These are phyloP conservation scores for Hura crepitans DNA, from an alignment of 441 rosid species.

Conservation along the genomic window DNA sequence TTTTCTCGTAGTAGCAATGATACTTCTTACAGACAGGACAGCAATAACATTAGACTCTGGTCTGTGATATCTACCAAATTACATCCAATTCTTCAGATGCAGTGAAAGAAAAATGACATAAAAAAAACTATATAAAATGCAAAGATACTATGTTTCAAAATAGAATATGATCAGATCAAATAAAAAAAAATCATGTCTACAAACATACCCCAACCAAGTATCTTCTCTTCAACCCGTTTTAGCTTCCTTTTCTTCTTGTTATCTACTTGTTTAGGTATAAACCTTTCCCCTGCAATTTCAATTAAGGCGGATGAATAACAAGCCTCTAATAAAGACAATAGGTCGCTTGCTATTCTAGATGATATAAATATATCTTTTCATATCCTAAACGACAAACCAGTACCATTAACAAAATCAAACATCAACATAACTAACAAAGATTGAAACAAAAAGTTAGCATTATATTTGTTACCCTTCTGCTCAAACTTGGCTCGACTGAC, in stretches of 20 bases:
- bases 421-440: constrained; percentile 8
- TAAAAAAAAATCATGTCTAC: background rate
- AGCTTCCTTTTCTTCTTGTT: constrained; percentile 87
- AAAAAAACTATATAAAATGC: background rate
- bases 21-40: background rate
- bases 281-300: constrained; percentile 63
- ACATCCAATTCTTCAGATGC: background rate
- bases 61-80: background rate
- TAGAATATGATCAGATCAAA: no score
- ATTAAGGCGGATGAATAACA: background rate
- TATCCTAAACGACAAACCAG: constrained; percentile 3
- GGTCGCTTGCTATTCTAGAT: constrained; percentile 11
- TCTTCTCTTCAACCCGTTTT: constrained; percentile 79
- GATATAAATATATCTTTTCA: background rate
- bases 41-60: background rate
- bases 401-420: constrained; percentile 1
- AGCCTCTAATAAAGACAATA: background rate
- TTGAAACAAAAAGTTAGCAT: constrained; percentile 5
- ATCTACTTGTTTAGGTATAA: constrained; percentile 71
- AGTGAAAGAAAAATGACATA: background rate
- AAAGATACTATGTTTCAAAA: background rate
- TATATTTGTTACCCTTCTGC: constrained; percentile 67
- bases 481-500: constrained; percentile 81
- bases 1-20: background rate
- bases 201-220: constrained; percentile 93